These are phyloP conservation scores for Marsdenia floribunda DNA, from an alignment of 257 asterid genomes.

Conservation along the genomic window DNA sequence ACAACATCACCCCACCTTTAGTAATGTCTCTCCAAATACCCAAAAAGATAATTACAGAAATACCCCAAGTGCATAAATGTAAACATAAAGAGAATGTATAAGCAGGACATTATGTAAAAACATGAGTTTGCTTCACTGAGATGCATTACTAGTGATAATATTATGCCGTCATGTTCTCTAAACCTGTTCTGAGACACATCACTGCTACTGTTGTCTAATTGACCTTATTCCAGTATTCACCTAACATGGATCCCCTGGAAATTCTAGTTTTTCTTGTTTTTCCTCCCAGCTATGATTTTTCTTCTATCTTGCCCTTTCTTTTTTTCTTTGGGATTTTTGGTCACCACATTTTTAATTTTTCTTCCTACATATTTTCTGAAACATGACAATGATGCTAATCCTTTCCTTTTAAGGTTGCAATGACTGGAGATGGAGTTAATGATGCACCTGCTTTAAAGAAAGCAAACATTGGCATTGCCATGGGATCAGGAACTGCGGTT, in stretches of 20 bases:
- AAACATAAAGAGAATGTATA: too few species aligned
- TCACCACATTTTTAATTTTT: background rate
- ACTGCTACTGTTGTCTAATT: background rate
- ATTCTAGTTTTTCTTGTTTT: background rate
- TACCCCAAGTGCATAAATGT: too few species aligned
- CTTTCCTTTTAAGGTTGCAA: constrained; percentile 71
- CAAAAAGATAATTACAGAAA: too few species aligned
- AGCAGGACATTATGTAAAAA: too few species aligned
- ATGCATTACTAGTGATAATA: background rate
- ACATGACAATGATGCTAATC: background rate
- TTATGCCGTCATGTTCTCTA: background rate
- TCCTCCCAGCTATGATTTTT: constrained; percentile 1
- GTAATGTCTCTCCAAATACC: too few species aligned
- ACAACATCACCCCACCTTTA: too few species aligned
- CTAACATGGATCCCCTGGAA: background rate
- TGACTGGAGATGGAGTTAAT: constrained; percentile 99
- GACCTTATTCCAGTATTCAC: background rate
- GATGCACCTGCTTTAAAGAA: constrained; percentile 99
- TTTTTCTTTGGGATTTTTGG: background rate
- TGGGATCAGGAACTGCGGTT: constrained; percentile 99
- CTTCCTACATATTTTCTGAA: background rate
- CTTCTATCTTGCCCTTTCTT: background rate
- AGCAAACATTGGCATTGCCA: constrained; percentile 97
- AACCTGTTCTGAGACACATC: too few species aligned
- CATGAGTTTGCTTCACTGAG: too few species aligned